phyloP scores from a whole-genome alignment of 257 asterid species.

The Solanum sparsipilum region DNA sequence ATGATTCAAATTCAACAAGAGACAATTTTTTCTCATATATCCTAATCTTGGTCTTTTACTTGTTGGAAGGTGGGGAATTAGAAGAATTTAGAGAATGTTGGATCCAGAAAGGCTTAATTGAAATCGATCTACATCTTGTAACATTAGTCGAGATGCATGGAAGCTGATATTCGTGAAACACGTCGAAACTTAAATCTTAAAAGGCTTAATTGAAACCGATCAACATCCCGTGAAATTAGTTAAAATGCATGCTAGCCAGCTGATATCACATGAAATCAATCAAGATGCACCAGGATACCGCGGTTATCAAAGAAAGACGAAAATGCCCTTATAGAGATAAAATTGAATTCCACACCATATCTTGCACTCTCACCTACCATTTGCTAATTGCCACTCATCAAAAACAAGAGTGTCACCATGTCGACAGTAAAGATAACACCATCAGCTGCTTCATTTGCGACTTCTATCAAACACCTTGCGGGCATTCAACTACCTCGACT shows the following conservation, averaged over 20 bases:
- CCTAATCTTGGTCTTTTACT: not conserved
- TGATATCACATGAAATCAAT: not conserved
- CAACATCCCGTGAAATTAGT: not conserved
- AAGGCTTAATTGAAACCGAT: not conserved
- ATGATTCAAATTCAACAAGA: not conserved
- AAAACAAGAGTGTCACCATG: conserved; percentile 8
- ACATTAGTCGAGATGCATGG: not conserved
- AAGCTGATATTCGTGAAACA: not conserved
- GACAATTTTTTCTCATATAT: not conserved
- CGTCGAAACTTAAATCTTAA: not conserved
- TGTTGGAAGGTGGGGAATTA: not conserved
- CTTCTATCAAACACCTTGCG: conserved; percentile 40
- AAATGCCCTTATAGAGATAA: not conserved
- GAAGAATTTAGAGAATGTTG: no score
- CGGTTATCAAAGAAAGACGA: not conserved
- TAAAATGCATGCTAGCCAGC: not conserved
- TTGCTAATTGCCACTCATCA: not conserved
- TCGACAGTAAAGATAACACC: conserved; percentile 49
- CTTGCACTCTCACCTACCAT: not conserved
- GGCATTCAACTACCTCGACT: conserved; percentile 9
- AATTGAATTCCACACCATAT: not conserved
- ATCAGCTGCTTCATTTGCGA: conserved; percentile 33
- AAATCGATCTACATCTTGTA: not conserved
- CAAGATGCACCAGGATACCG: not conserved
- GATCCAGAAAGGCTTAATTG: not conserved